These are phyloP conservation scores for Fusarium bulbicola DNA, from an alignment of 2,329 filamentous ascomycete genomes.

Conservation along the genomic window DNA sequence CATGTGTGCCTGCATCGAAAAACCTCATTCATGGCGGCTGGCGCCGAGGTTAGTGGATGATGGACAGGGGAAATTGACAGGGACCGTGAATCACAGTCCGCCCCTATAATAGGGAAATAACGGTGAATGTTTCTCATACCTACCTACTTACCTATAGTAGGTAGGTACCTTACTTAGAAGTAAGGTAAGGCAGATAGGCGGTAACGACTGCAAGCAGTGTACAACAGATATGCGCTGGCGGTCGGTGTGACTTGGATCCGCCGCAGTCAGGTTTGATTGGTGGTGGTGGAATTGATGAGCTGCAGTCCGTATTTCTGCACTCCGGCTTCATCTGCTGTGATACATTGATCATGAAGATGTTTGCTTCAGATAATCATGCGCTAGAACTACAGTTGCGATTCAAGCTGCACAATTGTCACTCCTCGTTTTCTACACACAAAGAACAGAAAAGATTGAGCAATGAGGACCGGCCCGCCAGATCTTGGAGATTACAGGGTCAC, in stretches of 20 bases:
- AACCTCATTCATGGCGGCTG: constrained; percentile 9
- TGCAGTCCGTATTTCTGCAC: not conserved
- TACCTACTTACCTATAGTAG: too few relatives aligned
- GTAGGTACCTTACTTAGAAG: too few relatives aligned
- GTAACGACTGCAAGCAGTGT: not conserved
- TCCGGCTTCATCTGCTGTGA: constrained; percentile 6
- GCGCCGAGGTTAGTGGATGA: constrained; percentile 10
- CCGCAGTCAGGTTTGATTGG: not conserved
- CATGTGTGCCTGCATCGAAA: constrained; percentile 27
- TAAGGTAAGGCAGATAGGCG: not conserved
- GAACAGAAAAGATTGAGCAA: constrained; percentile 9
- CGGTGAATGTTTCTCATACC: not conserved
- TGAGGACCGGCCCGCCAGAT: constrained; percentile 27
- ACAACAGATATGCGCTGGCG: constrained; percentile 32
- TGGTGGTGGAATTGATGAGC: not conserved
- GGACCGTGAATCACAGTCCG: not conserved
- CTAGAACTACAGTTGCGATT: not conserved
- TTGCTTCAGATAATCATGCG: constrained; percentile 7
- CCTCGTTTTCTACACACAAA: constrained; percentile 18
- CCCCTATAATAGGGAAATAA: not conserved
- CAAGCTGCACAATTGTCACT: constrained; percentile 6
- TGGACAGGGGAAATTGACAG: constrained; percentile 10
- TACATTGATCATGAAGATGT: not conserved
- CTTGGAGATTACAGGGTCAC: constrained; percentile 39
- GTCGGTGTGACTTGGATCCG: constrained; percentile 6